Percentiles rank a stretch among this genome's conserved stretches.
phyloP scores from a whole-genome alignment of 108 stramenopile genomes.

The Aurantiochytrium sp. region DNA sequence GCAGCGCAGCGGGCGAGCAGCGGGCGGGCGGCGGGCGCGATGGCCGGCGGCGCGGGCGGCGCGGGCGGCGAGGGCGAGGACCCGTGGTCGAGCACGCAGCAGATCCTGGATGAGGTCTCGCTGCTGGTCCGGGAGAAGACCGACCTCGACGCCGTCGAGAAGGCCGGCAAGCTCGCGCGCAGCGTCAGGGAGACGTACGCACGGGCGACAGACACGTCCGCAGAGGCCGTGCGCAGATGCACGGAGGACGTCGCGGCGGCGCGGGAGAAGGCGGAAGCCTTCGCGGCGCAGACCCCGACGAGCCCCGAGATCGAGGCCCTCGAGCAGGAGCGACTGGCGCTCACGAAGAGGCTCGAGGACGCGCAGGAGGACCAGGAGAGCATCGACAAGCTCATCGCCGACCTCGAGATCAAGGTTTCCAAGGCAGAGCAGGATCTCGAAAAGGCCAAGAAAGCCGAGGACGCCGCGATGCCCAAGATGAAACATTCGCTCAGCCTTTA shows the following conservation, averaged over 20 bases:
- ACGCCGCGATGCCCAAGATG: slow-evolving; percentile 67
- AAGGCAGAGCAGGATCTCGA: background rate
- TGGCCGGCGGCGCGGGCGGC: too few species aligned
- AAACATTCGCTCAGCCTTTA: slow-evolving; percentile 12
- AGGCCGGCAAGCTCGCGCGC: background rate
- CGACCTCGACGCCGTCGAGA: background rate
- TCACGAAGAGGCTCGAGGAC: background rate
- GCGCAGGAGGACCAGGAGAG: background rate
- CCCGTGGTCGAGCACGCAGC: too few species aligned
- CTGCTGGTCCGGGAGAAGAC: background rate
- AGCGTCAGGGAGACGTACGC: background rate
- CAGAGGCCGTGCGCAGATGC: background rate
- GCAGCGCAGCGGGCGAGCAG: too few species aligned
- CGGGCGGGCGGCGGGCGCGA: too few species aligned
- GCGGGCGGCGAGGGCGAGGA: too few species aligned
- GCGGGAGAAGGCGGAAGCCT: background rate
- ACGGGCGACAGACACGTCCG: background rate
- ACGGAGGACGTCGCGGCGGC: background rate
- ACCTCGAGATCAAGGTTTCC: background rate
- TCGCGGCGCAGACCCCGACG: slow-evolving; percentile 4
- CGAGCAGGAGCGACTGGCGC: background rate
- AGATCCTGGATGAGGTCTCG: background rate
- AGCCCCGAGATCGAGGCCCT: slow-evolving; percentile 13
- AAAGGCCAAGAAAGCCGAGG: slow-evolving; percentile 42
- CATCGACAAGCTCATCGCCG: background rate